A percentile compares a stretch with the other conserved stretches of the same genome.
These are phyloP conservation scores for Podospora pseudopauciseta DNA, from an alignment of 495 filamentous ascomycete genomes.

Conservation along the genomic window DNA sequence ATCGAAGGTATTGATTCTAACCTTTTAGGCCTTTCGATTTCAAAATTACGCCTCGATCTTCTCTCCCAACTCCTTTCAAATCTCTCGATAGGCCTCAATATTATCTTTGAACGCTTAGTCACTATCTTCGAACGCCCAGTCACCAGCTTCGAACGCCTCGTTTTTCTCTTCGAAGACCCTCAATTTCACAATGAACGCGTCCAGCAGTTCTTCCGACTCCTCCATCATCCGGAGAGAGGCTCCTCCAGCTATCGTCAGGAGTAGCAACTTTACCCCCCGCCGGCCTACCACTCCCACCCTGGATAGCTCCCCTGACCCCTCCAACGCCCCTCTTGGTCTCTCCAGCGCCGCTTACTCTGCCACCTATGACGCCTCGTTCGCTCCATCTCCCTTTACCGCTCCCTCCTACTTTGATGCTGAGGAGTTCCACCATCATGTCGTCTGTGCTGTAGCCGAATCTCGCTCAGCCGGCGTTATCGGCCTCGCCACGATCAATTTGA, in stretches of 20 bases:
- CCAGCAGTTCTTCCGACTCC: neutral
- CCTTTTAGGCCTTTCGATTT: no score
- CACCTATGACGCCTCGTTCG: neutral
- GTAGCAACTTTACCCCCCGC: neutral
- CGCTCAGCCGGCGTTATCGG: conserved; percentile 78
- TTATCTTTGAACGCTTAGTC: no score
- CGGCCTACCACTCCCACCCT: neutral
- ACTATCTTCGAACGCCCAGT: neutral
- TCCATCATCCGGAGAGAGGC: neutral
- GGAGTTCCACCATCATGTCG: conserved; percentile 48
- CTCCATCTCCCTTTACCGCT: neutral
- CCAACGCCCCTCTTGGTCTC: neutral
- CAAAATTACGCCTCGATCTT: no score
- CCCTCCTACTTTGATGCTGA: neutral
- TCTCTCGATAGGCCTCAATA: no score
- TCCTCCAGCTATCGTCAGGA: neutral
- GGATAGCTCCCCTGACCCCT: neutral
- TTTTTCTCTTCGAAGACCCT: neutral
- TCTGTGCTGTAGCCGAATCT: conserved; percentile 90
- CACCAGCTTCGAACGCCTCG: neutral
- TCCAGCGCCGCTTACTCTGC: neutral
- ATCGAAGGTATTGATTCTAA: no score
- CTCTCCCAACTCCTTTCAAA: no score
- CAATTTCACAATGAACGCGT: neutral
- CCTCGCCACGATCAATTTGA: conserved; percentile 82